Percentiles rank a stretch among this genome's conserved stretches.
These are phyloP conservation scores for Porodaedalea pini DNA, from an alignment of 1,284 basidiomycete species.

Conservation along the genomic window DNA sequence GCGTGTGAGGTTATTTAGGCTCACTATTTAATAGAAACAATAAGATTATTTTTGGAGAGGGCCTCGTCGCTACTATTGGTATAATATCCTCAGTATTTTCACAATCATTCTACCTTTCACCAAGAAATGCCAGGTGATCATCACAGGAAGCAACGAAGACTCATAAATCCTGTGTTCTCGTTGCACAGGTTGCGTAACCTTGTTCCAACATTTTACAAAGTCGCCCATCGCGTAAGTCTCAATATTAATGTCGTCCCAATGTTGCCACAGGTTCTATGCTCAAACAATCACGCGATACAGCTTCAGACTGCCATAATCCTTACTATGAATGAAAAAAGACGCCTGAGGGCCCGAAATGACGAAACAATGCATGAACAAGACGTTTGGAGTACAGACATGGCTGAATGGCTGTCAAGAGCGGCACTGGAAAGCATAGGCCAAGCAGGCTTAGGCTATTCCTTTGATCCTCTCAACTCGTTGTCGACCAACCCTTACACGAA, in stretches of 20 bases:
- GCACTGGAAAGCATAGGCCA: conserved; percentile 50
- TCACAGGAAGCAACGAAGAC: conserved; percentile 12
- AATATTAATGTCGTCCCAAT: no score
- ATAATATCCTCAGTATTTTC: not conserved
- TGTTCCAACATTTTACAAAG: conserved; percentile 12
- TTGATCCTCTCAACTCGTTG: conserved; percentile 45
- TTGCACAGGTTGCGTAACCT: conserved; percentile 6
- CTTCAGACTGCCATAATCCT: no score
- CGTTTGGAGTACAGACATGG: conserved; percentile 38
- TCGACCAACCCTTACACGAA: conserved; percentile 44
- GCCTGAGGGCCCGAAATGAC: no score
- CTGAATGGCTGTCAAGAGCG: conserved; percentile 47
- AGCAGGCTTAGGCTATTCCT: conserved; percentile 49
- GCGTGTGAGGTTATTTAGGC: not conserved
- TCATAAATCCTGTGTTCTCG: conserved; percentile 19
- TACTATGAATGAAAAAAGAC: no score
- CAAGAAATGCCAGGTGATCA: conserved; percentile 12
- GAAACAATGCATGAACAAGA: no score
- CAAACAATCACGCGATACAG: no score
- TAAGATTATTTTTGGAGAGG: conserved; percentile 22
- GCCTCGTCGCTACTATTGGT: conserved; percentile 24
- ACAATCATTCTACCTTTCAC: not conserved
- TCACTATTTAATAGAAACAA: conserved; percentile 14
- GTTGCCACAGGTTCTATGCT: no score
- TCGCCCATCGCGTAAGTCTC: no score